Percentiles rank a stretch among this genome's conserved stretches.
Evolutionary conservation across 2,329 filamentous ascomycete genomes (phyloP).

Genomic region (Plectosphaerella sp.): DNA sequence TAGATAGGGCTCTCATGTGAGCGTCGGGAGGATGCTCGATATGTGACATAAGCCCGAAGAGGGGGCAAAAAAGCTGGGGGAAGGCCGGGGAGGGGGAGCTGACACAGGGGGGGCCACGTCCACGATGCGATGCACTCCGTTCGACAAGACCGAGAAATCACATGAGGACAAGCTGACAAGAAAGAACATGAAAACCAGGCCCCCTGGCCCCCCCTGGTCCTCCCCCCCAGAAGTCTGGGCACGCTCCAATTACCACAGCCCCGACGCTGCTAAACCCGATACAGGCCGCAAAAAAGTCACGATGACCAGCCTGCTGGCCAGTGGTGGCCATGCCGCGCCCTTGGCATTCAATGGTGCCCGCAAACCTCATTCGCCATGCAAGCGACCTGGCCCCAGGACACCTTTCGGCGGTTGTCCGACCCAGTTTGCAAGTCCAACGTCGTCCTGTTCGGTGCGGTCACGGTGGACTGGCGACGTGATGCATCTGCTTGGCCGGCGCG

Average conservation of each 20-base stretch:
- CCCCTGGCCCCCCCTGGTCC: too few relatives aligned
- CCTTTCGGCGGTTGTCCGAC: not conserved
- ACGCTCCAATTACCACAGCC: not conserved
- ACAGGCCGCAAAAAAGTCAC: constrained; percentile 1
- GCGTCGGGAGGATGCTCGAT: not conserved
- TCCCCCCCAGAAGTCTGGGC: too few relatives aligned
- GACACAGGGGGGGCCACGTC: too few relatives aligned
- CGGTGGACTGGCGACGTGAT: too few relatives aligned
- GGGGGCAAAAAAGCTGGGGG: not conserved
- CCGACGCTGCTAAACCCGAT: constrained; percentile 1
- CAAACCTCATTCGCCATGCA: constrained; percentile 15
- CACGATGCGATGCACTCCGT: too few relatives aligned
- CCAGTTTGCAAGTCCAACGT: too few relatives aligned
- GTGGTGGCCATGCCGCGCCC: constrained; percentile 1
- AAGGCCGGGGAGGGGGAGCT: not conserved
- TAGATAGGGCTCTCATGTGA: not conserved
- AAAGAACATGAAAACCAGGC: too few relatives aligned
- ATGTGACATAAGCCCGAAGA: not conserved
- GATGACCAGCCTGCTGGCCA: not conserved
- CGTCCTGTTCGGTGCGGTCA: too few relatives aligned
- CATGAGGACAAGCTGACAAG: not conserved
- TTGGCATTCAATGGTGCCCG: not conserved
- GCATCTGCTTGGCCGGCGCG: too few relatives aligned
- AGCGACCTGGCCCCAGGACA: not conserved
- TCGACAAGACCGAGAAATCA: not conserved